Percentiles rank a stretch among this genome's conserved stretches.
These are phyloP conservation scores for Chalciporus sphaerocephalus DNA, from an alignment of 768 basidiomycete species.

Conservation along the genomic window DNA sequence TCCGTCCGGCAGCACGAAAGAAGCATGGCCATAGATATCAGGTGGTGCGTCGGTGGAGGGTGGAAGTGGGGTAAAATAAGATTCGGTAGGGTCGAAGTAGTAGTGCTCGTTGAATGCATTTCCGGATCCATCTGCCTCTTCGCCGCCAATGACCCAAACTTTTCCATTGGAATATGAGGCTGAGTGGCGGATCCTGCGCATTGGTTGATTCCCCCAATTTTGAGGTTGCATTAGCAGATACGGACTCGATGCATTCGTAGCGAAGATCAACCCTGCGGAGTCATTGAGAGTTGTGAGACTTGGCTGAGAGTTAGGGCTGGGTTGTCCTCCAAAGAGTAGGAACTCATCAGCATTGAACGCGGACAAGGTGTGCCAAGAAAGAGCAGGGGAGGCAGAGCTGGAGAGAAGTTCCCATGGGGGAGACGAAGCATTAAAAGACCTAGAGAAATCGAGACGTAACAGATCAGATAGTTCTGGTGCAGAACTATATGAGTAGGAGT, in stretches of 20 bases:
- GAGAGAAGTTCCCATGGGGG: conserved; percentile 68
- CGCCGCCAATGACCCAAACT: conserved; percentile 74
- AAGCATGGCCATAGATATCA: conserved; percentile 68
- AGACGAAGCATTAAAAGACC: conserved; percentile 51
- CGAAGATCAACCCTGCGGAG: conserved; percentile 57
- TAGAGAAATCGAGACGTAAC: conserved; percentile 60
- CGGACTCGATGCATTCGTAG: conserved; percentile 36
- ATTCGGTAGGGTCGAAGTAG: conserved; percentile 47
- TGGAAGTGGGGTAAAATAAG: conserved; percentile 54
- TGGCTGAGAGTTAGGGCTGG: conserved; percentile 53
- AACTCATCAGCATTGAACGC: conserved; percentile 51
- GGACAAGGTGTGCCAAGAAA: conserved; percentile 80
- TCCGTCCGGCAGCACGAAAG: conserved; percentile 65
- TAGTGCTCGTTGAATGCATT: conserved; percentile 61
- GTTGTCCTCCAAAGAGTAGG: conserved; percentile 74
- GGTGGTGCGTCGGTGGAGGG: conserved; percentile 50
- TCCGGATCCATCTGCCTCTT: conserved; percentile 75
- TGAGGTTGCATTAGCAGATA: conserved; percentile 44
- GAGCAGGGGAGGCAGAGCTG: conserved; percentile 48
- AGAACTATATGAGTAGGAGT: conserved; percentile 65
- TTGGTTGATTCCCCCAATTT: conserved; percentile 63
- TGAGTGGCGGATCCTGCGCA: conserved; percentile 74
- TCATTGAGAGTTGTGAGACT: conserved; percentile 51
- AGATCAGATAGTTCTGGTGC: conserved; percentile 73
- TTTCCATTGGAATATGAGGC: conserved; percentile 47